These are phyloP conservation scores for Trichoderma hamatum DNA, from an alignment of 2,329 filamentous ascomycete genomes.

Conservation along the genomic window DNA sequence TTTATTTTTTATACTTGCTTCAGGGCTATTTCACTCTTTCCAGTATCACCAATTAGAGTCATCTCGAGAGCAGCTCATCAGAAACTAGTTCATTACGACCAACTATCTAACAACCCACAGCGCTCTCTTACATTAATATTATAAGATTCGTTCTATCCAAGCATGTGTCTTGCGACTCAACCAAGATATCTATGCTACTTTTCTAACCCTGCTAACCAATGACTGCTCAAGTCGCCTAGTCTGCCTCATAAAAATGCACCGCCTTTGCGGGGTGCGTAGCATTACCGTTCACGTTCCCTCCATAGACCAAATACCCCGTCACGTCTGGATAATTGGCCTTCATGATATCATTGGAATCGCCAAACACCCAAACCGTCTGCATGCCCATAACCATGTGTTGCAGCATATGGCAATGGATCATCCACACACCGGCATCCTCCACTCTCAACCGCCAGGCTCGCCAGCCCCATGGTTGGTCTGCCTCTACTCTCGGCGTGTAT, in stretches of 20 bases:
- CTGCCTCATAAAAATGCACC: constrained; percentile 25
- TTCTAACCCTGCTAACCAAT: background rate
- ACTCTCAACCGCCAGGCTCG: constrained; percentile 60
- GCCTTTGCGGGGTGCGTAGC: constrained; percentile 25
- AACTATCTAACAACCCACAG: background rate
- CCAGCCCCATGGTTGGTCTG: constrained; percentile 56
- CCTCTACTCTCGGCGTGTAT: constrained; percentile 48
- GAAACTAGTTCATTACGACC: background rate
- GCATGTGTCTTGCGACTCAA: background rate
- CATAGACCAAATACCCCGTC: constrained; percentile 48
- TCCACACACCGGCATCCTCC: constrained; percentile 54
- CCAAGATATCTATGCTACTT: background rate
- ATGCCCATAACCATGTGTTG: constrained; percentile 59
- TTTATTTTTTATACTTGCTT: no score
- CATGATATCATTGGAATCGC: constrained; percentile 32
- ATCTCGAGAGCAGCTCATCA: no score
- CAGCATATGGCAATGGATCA: constrained; percentile 64
- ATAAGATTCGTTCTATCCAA: background rate
- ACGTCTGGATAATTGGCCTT: constrained; percentile 39
- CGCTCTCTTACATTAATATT: background rate
- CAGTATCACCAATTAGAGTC: no score
- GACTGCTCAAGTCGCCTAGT: background rate
- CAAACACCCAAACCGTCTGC: constrained; percentile 37
- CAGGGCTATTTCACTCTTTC: no score
- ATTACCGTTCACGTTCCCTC: constrained; percentile 51